Base-by-base conservation (phyloP, 495 filamentous ascomycete species). In the Tuber calosporum region DNA sequence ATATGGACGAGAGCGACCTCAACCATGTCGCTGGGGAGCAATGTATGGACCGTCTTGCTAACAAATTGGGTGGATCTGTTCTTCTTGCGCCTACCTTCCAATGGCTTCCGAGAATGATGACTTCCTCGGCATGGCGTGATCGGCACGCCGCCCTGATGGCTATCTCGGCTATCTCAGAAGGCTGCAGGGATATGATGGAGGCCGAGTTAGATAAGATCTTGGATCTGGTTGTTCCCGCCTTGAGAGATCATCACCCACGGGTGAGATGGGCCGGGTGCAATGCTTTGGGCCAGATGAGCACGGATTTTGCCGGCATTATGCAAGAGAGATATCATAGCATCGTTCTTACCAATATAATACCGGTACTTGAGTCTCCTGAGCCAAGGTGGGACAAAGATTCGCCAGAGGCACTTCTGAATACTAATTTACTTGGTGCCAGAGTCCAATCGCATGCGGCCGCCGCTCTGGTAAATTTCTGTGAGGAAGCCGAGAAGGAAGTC, bases 221-320 rank as follows among this genome's bases (percentile, higher is more conserved):
- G 73, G 93, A 94, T 68, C 86, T 98, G 37, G 95, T 99, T 58
- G 89, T 97, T 58, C 96, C 96, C 20, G 92, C 94, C 68, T 87
- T 99, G n/a, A 89, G 90, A 74, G 94, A 98, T 77, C 86, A 90
- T 58, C 96, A 98, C 81, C 93, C 96, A 34, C 91, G 96, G 73
- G 96, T 99, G 68, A 91, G 95, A 72, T 99, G 96, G 89, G 96
- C 96, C 41, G 96, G 94, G 45, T 99, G 96, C 85, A 98, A 99
- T 82, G 96, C 96, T n/a, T 85, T 99, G 37, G 96, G 96, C 20
- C 96, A 99, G 82, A 99, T 99, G 96, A 98, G 96, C 83, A 99
- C 96, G 15, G 96, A 99, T 83, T 99, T 99, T 82, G 95, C 96
- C 41, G 94, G 93, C 2, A 97, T 92, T 19, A 98, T 99, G 96